These are phyloP conservation scores for Linum tenue DNA, from an alignment of 345 rosid genomes.

Conservation along the genomic window DNA sequence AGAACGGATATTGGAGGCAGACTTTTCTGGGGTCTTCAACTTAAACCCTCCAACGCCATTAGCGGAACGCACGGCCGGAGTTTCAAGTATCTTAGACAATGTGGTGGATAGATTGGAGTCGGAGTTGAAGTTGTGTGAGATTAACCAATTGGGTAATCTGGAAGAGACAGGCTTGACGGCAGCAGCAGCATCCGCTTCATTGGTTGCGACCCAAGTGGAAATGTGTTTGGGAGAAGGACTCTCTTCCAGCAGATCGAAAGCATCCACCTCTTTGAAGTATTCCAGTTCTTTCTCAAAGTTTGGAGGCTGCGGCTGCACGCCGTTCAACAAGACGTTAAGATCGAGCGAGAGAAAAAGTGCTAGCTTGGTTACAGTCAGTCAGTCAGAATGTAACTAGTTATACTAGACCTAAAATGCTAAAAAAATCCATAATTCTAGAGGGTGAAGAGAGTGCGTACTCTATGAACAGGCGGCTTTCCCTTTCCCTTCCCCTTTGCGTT, in stretches of 20 bases:
- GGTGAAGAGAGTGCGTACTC: conserved; percentile 23
- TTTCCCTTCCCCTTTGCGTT: conserved; percentile 32
- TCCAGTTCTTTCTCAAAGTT: conserved; percentile 59
- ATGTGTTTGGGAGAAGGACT: conserved; percentile 89
- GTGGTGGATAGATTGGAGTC: conserved; percentile 60
- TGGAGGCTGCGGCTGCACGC: conserved; percentile 46
- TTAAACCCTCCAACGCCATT: conserved; percentile 17
- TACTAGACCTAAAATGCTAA: background rate
- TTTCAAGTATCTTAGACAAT: conserved; percentile 67
- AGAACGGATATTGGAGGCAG: conserved; percentile 18
- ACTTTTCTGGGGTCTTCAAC: conserved; percentile 42
- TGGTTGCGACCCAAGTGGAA: conserved; percentile 53
- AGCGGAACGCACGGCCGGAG: conserved; percentile 28
- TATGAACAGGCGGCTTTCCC: conserved; percentile 63
- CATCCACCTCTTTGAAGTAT: conserved; percentile 86
- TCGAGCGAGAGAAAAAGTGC: background rate
- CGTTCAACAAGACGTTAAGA: conserved; percentile 8
- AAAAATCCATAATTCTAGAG: background rate
- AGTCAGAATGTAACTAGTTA: background rate
- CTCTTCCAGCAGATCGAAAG: conserved; percentile 84
- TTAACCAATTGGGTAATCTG: conserved; percentile 68
- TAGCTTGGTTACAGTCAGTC: too few relatives aligned
- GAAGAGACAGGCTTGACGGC: conserved; percentile 48
- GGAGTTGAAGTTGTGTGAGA: conserved; percentile 45
- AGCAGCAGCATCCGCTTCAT: conserved; percentile 26